Base-by-base conservation (phyloP, 257 asterid species). In the Solanum peruvianum region DNA sequence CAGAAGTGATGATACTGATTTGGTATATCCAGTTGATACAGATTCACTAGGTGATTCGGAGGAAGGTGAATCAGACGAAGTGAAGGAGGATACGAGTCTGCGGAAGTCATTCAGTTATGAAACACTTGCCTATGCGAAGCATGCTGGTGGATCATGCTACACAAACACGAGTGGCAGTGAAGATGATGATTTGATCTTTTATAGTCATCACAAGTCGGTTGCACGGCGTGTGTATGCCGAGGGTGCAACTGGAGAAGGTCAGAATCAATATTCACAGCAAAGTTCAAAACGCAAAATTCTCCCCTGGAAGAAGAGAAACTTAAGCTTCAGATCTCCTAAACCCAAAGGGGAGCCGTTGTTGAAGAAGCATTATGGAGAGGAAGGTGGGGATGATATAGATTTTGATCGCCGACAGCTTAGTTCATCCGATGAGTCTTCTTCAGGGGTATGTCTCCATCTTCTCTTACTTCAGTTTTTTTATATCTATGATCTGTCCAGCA, bases 331-430 rank as follows among this genome's bases (percentile, higher is more conserved):
- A 91, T 90, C 96, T 80, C 94, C 94, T 33, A 94, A 94, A 85
- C 89, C 69, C 67, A 94, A 94, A 90, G 98, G 96, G 77, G 97
- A 94, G 92, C 98, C 98, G 5, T 83, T 96, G 37, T 89, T 96
- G 91, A 96, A 92, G 66, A 94, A 91, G 35, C 64, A 78, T 78
- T 92, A 93, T 35, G 98, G 94, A 42, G 98, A 96, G 85, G 98
- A 96, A 87, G 98, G 98, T 35, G 98, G 98, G 31, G 98, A 96
- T 88, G 98, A 96, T 85, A 96, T 96, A 86, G 98, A 96, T 91
- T 93, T 94, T 88, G 98, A 94, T 90, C 98, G 98, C 33, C 90
- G 98, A 37, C 96, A 92, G 88, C 94, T 95, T 78, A 90, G 95
- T 83, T 94, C 98, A 77, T 93, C 98, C 0, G 95, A 95, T 77